Percentiles rank a stretch among this genome's conserved stretches.
These are phyloP conservation scores for Hypoxylon rickii DNA, from an alignment of 495 filamentous ascomycete genomes.

Conservation along the genomic window DNA sequence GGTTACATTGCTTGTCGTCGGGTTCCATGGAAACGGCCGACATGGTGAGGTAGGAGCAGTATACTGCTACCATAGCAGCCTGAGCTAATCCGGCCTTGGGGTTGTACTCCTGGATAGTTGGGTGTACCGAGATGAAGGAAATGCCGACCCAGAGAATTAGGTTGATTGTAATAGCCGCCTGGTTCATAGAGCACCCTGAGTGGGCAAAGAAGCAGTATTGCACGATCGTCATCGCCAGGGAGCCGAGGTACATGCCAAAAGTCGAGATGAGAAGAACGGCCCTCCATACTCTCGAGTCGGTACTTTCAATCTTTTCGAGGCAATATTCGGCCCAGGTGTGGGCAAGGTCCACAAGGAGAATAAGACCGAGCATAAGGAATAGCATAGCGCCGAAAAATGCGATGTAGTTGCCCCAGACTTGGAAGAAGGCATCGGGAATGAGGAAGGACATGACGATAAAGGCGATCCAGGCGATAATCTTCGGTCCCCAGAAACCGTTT, in stretches of 20 bases:
- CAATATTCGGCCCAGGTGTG: conserved; percentile 99
- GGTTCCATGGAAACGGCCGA: conserved; percentile 98
- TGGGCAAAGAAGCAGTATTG: conserved; percentile 97
- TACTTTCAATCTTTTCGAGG: conserved; percentile 87
- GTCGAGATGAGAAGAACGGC: conserved; percentile 88
- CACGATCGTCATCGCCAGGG: conserved; percentile 89
- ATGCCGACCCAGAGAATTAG: conserved; percentile 80
- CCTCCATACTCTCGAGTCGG: conserved; percentile 83
- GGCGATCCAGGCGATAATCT: conserved; percentile 75
- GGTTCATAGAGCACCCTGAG: conserved; percentile 89
- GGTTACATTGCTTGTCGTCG: conserved; percentile 93
- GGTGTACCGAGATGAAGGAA: conserved; percentile 86
- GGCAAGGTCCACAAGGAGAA: conserved; percentile 91
- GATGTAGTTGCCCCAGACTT: conserved; percentile 94
- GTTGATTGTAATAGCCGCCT: conserved; percentile 78
- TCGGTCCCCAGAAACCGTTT: conserved; percentile 90
- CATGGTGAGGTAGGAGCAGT: conserved; percentile 98
- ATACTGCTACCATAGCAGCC: conserved; percentile 94
- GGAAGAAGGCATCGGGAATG: conserved; percentile 93
- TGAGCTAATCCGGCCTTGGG: conserved; percentile 91
- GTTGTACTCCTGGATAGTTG: conserved; percentile 88
- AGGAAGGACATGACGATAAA: conserved; percentile 92
- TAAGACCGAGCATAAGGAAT: conserved; percentile 89
- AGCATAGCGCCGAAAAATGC: conserved; percentile 87
- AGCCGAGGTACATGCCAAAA: conserved; percentile 88